phyloP scores from a whole-genome alignment of 169 alveolate genomes.

The Haemoproteus tartakovskyi region DNA sequence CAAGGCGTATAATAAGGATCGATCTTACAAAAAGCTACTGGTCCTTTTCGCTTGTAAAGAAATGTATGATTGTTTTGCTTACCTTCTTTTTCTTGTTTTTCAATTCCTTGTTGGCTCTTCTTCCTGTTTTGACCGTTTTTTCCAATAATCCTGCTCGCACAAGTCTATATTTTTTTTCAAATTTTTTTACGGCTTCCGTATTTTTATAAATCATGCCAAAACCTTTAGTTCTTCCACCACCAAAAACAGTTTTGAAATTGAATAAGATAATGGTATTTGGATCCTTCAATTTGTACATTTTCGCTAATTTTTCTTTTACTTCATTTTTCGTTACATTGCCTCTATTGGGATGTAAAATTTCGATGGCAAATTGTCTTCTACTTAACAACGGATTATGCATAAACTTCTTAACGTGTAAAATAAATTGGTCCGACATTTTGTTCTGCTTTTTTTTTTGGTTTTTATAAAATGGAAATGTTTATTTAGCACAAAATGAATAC shows the following conservation, averaged over 20 bases:
- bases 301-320: slow-evolving; percentile 87
- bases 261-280: slow-evolving; percentile 84
- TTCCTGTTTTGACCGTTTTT: slow-evolving; percentile 78
- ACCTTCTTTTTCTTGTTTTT: slow-evolving; percentile 87
- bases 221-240: slow-evolving; percentile 95
- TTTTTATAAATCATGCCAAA: slow-evolving; percentile 92
- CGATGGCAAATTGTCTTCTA: slow-evolving; percentile 90
- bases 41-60: too few species aligned
- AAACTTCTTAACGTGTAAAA: slow-evolving; percentile 85
- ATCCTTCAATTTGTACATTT: slow-evolving; percentile 84
- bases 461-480: background rate
- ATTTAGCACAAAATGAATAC: too few species aligned
- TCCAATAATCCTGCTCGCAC: slow-evolving; percentile 83
- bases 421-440: slow-evolving; percentile 74
- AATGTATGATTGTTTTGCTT: too few species aligned
- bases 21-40: too few species aligned
- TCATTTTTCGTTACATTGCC: slow-evolving; percentile 90
- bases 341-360: slow-evolving; percentile 90
- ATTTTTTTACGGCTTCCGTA: slow-evolving; percentile 85
- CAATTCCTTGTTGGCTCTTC: slow-evolving; percentile 86
- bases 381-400: slow-evolving; percentile 87
- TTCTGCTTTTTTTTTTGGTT: slow-evolving; percentile 6
- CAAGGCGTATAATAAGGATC: too few species aligned
- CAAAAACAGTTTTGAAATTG: slow-evolving; percentile 93
- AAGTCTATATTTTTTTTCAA: slow-evolving; percentile 87